These are phyloP conservation scores for Oryza officinalis DNA, from an alignment of 176 grass and related monocot species.

Conservation along the genomic window DNA sequence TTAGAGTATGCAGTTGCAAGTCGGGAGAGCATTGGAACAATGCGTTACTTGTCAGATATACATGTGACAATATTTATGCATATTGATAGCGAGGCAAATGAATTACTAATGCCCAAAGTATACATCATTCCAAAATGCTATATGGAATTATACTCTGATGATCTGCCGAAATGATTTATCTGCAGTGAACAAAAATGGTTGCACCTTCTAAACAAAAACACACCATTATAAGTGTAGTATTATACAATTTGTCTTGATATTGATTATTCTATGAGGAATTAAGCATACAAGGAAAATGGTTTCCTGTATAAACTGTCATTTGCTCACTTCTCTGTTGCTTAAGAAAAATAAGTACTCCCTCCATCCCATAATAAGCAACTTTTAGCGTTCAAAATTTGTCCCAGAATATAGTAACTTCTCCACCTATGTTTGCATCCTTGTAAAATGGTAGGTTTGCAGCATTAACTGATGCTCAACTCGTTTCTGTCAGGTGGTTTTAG, in stretches of 20 bases:
- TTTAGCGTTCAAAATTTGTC: too few species aligned
- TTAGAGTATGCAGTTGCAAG: not conserved
- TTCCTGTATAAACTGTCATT: not conserved
- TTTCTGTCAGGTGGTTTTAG: slow-evolving; percentile 71
- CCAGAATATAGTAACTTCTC: too few species aligned
- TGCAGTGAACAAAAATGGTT: not conserved
- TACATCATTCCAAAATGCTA: not conserved
- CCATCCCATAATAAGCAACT: too few species aligned
- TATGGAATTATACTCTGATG: not conserved
- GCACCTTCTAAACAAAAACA: slow-evolving; percentile 10
- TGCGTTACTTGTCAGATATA: slow-evolving; percentile 2
- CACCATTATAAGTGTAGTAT: not conserved
- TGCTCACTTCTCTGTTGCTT: not conserved
- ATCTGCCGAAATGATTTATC: slow-evolving; percentile 21
- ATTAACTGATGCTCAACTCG: slow-evolving; percentile 32
- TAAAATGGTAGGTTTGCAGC: slow-evolving; percentile 5
- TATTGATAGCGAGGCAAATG: not conserved
- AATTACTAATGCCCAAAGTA: not conserved
- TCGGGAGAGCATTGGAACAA: not conserved
- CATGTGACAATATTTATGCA: not conserved
- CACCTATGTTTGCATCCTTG: not conserved
- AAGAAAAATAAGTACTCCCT: not conserved
- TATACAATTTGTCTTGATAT: not conserved
- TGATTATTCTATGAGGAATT: not conserved
- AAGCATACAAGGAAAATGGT: not conserved